These are phyloP conservation scores for Ganoderma lingzhi DNA, from an alignment of 1,284 basidiomycete species.

Conservation along the genomic window DNA sequence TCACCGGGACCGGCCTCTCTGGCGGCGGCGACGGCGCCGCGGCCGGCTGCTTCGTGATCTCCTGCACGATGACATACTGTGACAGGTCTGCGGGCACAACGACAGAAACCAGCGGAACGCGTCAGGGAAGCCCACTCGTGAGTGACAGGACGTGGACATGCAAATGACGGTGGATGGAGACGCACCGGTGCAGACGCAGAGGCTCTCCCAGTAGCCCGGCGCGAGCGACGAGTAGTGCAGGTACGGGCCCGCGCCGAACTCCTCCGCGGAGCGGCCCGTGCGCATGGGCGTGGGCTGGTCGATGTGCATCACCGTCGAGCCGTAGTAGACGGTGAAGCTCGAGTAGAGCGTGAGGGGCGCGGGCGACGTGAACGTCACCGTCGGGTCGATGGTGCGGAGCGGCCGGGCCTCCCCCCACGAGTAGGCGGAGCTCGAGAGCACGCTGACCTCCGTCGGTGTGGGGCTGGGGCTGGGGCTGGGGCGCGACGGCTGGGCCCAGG, in stretches of 20 bases:
- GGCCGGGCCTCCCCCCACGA: constrained; percentile 56
- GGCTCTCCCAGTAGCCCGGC: constrained; percentile 65
- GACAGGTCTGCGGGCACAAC: constrained; percentile 57
- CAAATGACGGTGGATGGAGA: constrained; percentile 11
- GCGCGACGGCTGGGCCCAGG: constrained; percentile 17
- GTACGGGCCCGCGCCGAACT: constrained; percentile 37
- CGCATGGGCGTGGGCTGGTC: constrained; percentile 55
- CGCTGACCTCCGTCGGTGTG: constrained; percentile 19
- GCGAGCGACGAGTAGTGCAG: constrained; percentile 66
- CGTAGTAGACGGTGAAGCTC: constrained; percentile 60
- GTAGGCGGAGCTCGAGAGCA: constrained; percentile 27
- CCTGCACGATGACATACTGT: constrained; percentile 60
- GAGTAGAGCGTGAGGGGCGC: constrained; percentile 56
- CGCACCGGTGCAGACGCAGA: constrained; percentile 61
- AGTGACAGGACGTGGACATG: not conserved
- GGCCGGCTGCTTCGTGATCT: constrained; percentile 48
- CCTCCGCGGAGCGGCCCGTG: constrained; percentile 34
- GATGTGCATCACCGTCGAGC: constrained; percentile 55
- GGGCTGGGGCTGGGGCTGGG: not conserved
- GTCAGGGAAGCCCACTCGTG: constrained; percentile 5
- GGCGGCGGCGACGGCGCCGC: not conserved
- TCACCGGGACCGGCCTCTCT: constrained; percentile 23
- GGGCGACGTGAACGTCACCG: constrained; percentile 63
- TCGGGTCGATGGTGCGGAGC: constrained; percentile 66
- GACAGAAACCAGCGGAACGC: not conserved